Evolutionary conservation across 768 basidiomycete genomes (phyloP).

Genomic region (Exsudoporus frostii): DNA sequence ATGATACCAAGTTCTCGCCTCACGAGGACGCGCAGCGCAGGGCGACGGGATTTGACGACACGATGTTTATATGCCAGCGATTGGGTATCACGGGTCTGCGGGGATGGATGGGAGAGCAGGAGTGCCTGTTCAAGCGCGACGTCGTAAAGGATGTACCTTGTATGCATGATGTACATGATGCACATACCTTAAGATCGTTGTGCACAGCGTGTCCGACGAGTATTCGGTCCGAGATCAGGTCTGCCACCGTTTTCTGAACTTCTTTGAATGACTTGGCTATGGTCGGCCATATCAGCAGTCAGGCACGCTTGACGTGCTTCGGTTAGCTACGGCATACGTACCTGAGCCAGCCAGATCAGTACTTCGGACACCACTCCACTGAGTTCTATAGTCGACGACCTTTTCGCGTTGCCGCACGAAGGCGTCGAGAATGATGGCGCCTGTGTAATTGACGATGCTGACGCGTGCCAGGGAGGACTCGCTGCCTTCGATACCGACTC

Average conservation of each 20-base stretch:
- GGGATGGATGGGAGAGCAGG: conserved; percentile 66
- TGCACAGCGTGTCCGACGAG: conserved; percentile 89
- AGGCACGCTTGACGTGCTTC: not conserved
- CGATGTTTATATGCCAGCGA: conserved; percentile 55
- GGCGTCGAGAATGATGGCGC: conserved; percentile 73
- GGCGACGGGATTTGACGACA: conserved; percentile 57
- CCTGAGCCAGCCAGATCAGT: conserved; percentile 69
- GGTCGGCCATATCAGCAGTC: not conserved
- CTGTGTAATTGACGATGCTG: conserved; percentile 79
- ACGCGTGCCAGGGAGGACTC: conserved; percentile 17
- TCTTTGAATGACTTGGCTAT: conserved; percentile 75
- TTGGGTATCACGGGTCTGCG: conserved; percentile 69
- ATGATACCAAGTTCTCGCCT: conserved; percentile 72
- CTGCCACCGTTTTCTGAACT: conserved; percentile 75
- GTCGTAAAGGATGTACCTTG: not conserved
- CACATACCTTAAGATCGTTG: conserved; percentile 76
- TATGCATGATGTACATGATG: not conserved
- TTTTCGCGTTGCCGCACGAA: conserved; percentile 84
- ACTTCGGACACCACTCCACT: conserved; percentile 80
- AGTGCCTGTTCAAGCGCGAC: conserved; percentile 40
- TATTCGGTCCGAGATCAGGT: conserved; percentile 71
- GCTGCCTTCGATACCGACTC: conserved; percentile 10
- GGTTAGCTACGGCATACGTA: conserved; percentile 4
- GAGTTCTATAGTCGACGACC: conserved; percentile 91
- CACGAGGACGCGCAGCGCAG: conserved; percentile 77